A percentile compares a stretch with the other conserved stretches of the same genome.
Conservation (phyloP, 768 basidiomycete genomes). For the Suillus alpinus region DNA sequence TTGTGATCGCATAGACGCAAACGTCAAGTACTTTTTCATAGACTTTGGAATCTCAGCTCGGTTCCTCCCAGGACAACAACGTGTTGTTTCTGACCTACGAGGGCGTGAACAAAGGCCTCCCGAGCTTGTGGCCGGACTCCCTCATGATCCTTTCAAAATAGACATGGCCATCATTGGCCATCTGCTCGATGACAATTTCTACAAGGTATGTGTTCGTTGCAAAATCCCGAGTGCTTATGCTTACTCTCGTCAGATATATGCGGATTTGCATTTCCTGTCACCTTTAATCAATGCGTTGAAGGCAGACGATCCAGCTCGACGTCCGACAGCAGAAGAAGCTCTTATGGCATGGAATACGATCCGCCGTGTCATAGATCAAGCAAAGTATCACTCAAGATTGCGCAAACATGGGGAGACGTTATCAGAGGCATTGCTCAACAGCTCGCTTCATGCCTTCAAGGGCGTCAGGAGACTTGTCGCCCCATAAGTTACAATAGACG, state of each 20-base stretch:
- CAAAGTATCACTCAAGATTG: background rate
- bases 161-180: conserved; percentile 29
- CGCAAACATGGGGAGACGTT: background rate
- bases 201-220: background rate
- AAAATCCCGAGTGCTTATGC: background rate
- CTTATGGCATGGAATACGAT: background rate
- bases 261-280: background rate
- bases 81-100: conserved; percentile 5
- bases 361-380: background rate
- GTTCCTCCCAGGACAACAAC: conserved; percentile 14
- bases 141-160: conserved; percentile 29
- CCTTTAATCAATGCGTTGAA: background rate
- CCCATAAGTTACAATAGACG: background rate
- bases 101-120: conserved; percentile 18
- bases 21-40: conserved; percentile 33
- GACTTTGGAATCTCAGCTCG: conserved; percentile 34
- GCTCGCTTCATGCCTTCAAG: background rate
- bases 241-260: background rate
- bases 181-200: conserved; percentile 19
- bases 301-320: background rate
- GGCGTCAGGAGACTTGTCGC: background rate
- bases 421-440: background rate
- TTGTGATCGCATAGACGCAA: conserved; percentile 23
- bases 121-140: conserved; percentile 17
- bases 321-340: background rate